These are phyloP conservation scores for Nemania diffusa DNA, from an alignment of 2,329 filamentous ascomycete genomes.

Conservation along the genomic window DNA sequence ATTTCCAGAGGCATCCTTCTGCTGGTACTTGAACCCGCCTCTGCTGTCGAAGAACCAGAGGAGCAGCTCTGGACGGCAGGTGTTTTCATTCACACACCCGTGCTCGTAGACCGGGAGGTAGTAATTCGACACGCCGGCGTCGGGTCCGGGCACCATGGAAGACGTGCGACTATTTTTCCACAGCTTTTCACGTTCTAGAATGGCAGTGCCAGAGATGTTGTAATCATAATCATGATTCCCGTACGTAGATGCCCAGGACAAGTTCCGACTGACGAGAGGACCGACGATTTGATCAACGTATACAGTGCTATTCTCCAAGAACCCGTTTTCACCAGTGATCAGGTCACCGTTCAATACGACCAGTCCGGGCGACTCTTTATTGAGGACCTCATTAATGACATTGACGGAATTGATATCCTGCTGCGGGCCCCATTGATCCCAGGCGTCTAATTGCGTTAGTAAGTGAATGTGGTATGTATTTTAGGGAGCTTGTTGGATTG, in stretches of 20 bases:
- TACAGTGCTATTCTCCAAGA: constrained; percentile 62
- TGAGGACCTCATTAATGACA: constrained; percentile 68
- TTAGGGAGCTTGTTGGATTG: background rate
- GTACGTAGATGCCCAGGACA: constrained; percentile 75
- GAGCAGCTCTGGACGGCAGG: constrained; percentile 57
- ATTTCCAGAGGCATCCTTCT: constrained; percentile 46
- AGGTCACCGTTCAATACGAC: constrained; percentile 78
- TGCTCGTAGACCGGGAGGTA: constrained; percentile 57
- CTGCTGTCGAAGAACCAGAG: constrained; percentile 79
- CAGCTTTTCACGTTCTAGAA: constrained; percentile 55
- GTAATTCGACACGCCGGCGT: constrained; percentile 60
- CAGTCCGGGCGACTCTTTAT: constrained; percentile 65
- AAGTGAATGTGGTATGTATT: background rate
- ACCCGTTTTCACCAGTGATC: constrained; percentile 73
- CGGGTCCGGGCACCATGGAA: constrained; percentile 52
- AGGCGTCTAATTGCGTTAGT: constrained; percentile 52
- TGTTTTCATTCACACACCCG: constrained; percentile 45
- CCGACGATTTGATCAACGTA: constrained; percentile 69
- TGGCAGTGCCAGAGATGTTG: constrained; percentile 62
- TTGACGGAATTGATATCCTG: constrained; percentile 66
- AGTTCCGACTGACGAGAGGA: constrained; percentile 64
- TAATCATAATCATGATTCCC: constrained; percentile 75
- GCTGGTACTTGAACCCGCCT: constrained; percentile 65
- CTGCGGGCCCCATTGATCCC: constrained; percentile 57
- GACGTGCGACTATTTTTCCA: constrained; percentile 54